Percentiles rank a stretch among this genome's conserved stretches.
Conservation (phyloP, 2,329 filamentous ascomycete species). For the Beauveria scarabaeidicola region DNA sequence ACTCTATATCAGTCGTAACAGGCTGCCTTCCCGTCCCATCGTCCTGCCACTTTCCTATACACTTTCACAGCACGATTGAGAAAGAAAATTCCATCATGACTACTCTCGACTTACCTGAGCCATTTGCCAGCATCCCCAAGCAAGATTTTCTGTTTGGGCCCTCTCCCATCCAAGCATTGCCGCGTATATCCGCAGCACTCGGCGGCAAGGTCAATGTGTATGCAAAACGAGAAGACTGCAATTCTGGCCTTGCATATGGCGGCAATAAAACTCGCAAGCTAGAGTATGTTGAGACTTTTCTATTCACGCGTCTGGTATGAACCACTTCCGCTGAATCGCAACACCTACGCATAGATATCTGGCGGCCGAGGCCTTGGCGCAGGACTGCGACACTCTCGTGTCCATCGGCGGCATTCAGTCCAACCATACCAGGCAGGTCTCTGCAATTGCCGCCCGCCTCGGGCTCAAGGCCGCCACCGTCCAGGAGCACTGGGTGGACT, state of each 20-base stretch:
- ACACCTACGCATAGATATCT: slow-evolving; percentile 44
- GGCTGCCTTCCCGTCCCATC: neutral
- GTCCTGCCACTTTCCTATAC: neutral
- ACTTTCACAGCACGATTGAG: neutral
- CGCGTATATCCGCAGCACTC: slow-evolving; percentile 54
- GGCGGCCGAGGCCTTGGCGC: slow-evolving; percentile 50
- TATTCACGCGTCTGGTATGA: neutral
- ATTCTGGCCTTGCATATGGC: slow-evolving; percentile 57
- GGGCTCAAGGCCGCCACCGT: slow-evolving; percentile 47
- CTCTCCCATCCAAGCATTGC: slow-evolving; percentile 59
- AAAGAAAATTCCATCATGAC: slow-evolving; percentile 17
- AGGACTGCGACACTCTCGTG: slow-evolving; percentile 53
- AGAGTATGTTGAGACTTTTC: slow-evolving; percentile 33
- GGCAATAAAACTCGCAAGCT: slow-evolving; percentile 65
- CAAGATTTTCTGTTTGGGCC: slow-evolving; percentile 56
- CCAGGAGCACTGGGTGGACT: slow-evolving; percentile 63
- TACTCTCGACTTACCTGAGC: slow-evolving; percentile 43
- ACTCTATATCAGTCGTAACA: neutral
- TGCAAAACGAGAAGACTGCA: slow-evolving; percentile 65
- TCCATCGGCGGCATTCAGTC: slow-evolving; percentile 61
- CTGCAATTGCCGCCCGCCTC: slow-evolving; percentile 50
- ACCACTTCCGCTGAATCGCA: neutral
- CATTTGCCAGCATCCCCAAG: slow-evolving; percentile 55
- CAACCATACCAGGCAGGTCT: slow-evolving; percentile 62
- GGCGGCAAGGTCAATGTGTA: slow-evolving; percentile 54